These are phyloP conservation scores for Vitis riparia DNA, from an alignment of 164 flowering plant species.

Conservation along the genomic window DNA sequence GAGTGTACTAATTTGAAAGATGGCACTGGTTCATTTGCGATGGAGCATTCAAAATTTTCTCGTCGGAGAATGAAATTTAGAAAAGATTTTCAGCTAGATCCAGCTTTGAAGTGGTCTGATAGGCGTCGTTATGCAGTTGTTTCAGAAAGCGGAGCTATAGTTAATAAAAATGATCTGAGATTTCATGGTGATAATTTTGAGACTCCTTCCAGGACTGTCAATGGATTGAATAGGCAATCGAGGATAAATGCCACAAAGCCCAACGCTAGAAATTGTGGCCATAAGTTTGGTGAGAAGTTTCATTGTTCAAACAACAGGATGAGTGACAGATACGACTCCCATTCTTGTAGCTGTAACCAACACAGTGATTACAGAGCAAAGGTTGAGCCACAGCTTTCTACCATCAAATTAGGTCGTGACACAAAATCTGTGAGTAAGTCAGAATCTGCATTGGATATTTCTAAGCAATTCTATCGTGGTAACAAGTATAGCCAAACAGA, in stretches of 20 bases:
- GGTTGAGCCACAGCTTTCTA: conserved; percentile 33
- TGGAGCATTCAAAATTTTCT: conserved; percentile 52
- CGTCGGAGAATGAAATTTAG: conserved; percentile 45
- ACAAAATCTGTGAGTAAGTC: conserved; percentile 39
- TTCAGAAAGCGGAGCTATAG: conserved; percentile 29
- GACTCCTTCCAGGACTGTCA: conserved; percentile 36
- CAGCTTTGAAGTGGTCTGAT: conserved; percentile 48
- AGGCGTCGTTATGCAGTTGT: conserved; percentile 32
- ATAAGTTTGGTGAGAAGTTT: conserved; percentile 55
- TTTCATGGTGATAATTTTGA: conserved; percentile 28
- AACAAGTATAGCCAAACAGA: conserved; percentile 50
- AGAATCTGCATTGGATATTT: conserved; percentile 50
- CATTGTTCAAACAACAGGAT: conserved; percentile 45
- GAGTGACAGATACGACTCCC: conserved; percentile 55
- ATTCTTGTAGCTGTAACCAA: conserved; percentile 64
- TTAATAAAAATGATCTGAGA: conserved; percentile 44
- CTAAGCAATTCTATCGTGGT: conserved; percentile 51
- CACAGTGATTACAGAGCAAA: conserved; percentile 45
- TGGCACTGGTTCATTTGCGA: conserved; percentile 37
- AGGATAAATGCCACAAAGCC: conserved; percentile 47
- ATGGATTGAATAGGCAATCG: conserved; percentile 48
- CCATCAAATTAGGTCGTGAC: conserved; percentile 45
- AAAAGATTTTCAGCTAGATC: conserved; percentile 44
- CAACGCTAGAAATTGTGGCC: conserved; percentile 40
- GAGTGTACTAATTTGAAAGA: conserved; percentile 34